Conservation (phyloP, 495 filamentous ascomycete species). For the Aspergillus leporis region DNA sequence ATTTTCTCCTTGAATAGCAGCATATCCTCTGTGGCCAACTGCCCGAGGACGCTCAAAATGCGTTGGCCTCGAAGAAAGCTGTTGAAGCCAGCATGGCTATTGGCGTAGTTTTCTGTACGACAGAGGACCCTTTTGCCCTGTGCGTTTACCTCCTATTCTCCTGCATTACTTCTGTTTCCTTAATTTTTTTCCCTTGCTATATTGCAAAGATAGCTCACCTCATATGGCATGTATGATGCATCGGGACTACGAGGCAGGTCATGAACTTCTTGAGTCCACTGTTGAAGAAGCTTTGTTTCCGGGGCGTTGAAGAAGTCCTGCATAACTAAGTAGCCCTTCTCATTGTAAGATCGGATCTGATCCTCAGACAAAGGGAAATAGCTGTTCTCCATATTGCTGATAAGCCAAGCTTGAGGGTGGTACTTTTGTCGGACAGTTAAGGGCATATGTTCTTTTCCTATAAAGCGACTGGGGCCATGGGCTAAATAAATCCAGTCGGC, state of each 20-base stretch:
- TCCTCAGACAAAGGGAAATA: constrained; percentile 26
- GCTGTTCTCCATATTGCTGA: constrained; percentile 25
- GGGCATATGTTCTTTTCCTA: constrained; percentile 5
- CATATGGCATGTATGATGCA: constrained; percentile 48
- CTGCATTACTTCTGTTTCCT: background rate
- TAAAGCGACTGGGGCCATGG: background rate
- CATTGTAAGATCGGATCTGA: constrained; percentile 38
- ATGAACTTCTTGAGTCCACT: constrained; percentile 46
- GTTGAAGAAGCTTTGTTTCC: constrained; percentile 32
- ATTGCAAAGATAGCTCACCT: constrained; percentile 19
- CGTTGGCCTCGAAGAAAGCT: constrained; percentile 40
- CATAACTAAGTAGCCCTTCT: constrained; percentile 42
- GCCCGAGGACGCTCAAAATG: constrained; percentile 32
- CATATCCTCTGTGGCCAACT: constrained; percentile 46
- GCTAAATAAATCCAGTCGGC: background rate
- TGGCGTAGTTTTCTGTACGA: constrained; percentile 50
- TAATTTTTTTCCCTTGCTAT: background rate
- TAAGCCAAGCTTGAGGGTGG: background rate
- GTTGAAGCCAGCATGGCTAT: constrained; percentile 42
- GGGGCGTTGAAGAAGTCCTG: constrained; percentile 28
- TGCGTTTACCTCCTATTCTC: constrained; percentile 36
- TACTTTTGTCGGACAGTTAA: background rate
- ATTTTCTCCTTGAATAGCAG: constrained; percentile 52
- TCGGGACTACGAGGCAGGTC: constrained; percentile 38
- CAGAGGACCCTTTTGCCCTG: constrained; percentile 43